A percentile compares a stretch with the other conserved stretches of the same genome.
These are phyloP conservation scores for Stropharia rugosoannulata DNA, from an alignment of 768 basidiomycete species.

Conservation along the genomic window DNA sequence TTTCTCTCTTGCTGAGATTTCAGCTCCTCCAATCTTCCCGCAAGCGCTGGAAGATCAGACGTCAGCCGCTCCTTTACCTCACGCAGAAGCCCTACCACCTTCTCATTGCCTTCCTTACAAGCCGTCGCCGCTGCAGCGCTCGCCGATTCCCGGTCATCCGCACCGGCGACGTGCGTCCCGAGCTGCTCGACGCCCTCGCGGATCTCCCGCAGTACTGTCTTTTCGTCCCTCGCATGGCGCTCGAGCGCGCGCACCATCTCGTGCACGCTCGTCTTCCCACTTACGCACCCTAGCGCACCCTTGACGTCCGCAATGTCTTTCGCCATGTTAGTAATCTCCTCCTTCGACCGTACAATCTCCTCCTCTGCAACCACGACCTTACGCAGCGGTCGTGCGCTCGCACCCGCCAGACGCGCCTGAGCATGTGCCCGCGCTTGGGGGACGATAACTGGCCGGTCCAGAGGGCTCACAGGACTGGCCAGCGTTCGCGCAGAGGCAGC, in stretches of 20 bases:
- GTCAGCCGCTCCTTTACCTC: slow-evolving; percentile 39
- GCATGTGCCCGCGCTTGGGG: not conserved
- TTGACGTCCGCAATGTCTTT: slow-evolving; percentile 19
- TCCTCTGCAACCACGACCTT: not conserved
- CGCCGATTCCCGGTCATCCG: not conserved
- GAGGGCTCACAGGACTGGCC: not conserved
- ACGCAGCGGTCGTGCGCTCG: not conserved
- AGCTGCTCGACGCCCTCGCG: slow-evolving; percentile 26
- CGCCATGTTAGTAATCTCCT: slow-evolving; percentile 18
- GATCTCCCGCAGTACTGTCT: slow-evolving; percentile 24
- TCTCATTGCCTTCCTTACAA: slow-evolving; percentile 1
- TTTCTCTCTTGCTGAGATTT: slow-evolving; percentile 6
- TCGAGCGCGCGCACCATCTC: slow-evolving; percentile 30
- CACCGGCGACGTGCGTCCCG: slow-evolving; percentile 11
- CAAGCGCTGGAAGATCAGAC: slow-evolving; percentile 33
- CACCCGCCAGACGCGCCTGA: not conserved
- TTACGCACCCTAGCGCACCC: slow-evolving; percentile 22
- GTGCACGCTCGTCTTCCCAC: slow-evolving; percentile 27
- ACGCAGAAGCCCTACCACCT: slow-evolving; percentile 34
- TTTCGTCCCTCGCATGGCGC: slow-evolving; percentile 23
- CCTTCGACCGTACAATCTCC: slow-evolving; percentile 2
- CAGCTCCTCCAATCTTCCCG: slow-evolving; percentile 26
- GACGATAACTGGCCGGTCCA: not conserved
- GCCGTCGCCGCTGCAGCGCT: not conserved
- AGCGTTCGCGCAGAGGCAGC: not conserved